These are phyloP conservation scores for Zizania latifolia DNA, from an alignment of 176 grass and related monocot species.

Conservation along the genomic window DNA sequence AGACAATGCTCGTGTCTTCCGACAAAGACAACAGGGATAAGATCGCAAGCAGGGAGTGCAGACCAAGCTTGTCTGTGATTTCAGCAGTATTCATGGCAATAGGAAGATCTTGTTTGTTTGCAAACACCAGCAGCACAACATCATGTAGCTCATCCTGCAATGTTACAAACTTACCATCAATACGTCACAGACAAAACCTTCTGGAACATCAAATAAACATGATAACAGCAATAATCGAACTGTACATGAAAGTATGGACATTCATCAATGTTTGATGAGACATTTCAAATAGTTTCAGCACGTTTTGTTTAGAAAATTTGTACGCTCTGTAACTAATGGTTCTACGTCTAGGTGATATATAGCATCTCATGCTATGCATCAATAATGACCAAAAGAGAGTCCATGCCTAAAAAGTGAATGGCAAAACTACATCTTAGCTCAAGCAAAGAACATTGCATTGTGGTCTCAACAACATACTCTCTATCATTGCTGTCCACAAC, in stretches of 20 bases:
- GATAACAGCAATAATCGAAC: background rate
- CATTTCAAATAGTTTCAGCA: no score
- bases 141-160: constrained; percentile 45
- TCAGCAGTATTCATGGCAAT: constrained; percentile 50
- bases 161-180: background rate
- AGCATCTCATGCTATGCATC: background rate
- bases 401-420: no score
- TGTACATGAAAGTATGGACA: background rate
- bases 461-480: no score
- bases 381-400: no score
- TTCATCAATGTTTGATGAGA: background rate
- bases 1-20: no score
- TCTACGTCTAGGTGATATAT: background rate
- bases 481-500: constrained; percentile 86
- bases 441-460: background rate
- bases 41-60: constrained; percentile 47
- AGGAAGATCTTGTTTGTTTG: constrained; percentile 57
- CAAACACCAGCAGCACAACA: constrained; percentile 50
- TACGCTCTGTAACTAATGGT: background rate
- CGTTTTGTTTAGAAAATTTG: background rate
- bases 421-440: background rate
- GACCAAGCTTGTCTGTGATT: no score
- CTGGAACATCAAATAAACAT: background rate
- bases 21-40: no score
- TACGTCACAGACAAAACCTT: background rate